Percentiles rank a stretch among this genome's conserved stretches.
Evolutionary conservation across 352 stramenopile species (phyloP).

Genomic region (Pythium phragmiticola): DNA sequence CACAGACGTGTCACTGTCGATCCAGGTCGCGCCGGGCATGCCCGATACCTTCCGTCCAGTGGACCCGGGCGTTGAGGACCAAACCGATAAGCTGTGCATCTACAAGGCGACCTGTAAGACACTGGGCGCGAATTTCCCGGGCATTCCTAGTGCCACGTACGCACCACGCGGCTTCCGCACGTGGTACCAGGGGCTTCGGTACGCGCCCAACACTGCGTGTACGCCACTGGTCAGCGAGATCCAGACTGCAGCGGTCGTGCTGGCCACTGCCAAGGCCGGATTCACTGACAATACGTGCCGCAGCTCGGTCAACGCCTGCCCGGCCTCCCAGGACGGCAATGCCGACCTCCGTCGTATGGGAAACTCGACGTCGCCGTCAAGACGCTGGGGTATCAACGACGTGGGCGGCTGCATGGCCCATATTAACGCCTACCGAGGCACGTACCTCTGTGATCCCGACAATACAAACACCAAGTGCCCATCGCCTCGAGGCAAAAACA

Average conservation of each 20-base stretch:
- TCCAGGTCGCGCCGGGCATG: slow-evolving; percentile 84
- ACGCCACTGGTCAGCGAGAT: slow-evolving; percentile 15
- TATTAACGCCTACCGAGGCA: slow-evolving; percentile 54
- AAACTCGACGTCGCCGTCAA: background rate
- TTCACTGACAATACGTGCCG: slow-evolving; percentile 50
- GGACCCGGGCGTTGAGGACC: slow-evolving; percentile 4
- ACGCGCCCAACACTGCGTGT: slow-evolving; percentile 50
- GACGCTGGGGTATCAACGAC: slow-evolving; percentile 59
- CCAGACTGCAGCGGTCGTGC: slow-evolving; percentile 40
- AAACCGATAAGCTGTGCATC: slow-evolving; percentile 34
- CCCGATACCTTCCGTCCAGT: slow-evolving; percentile 53
- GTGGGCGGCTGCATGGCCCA: slow-evolving; percentile 53
- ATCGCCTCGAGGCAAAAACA: background rate
- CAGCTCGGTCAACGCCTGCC: slow-evolving; percentile 40
- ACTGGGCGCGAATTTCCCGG: slow-evolving; percentile 46
- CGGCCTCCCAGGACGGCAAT: slow-evolving; percentile 47
- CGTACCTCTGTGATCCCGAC: slow-evolving; percentile 50
- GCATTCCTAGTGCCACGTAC: slow-evolving; percentile 43
- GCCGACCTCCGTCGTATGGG: slow-evolving; percentile 41
- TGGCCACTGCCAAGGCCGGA: slow-evolving; percentile 28
- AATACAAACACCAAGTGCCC: slow-evolving; percentile 28
- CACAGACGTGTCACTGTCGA: slow-evolving; percentile 76
- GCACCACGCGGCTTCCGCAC: slow-evolving; percentile 31
- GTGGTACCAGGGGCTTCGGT: slow-evolving; percentile 64
- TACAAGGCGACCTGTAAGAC: slow-evolving; percentile 43